Evolutionary conservation across 2,329 filamentous ascomycete species (phyloP), one percentile per base, ranked within the genome.

Genomic region (Botryotinia globosa): DNA sequence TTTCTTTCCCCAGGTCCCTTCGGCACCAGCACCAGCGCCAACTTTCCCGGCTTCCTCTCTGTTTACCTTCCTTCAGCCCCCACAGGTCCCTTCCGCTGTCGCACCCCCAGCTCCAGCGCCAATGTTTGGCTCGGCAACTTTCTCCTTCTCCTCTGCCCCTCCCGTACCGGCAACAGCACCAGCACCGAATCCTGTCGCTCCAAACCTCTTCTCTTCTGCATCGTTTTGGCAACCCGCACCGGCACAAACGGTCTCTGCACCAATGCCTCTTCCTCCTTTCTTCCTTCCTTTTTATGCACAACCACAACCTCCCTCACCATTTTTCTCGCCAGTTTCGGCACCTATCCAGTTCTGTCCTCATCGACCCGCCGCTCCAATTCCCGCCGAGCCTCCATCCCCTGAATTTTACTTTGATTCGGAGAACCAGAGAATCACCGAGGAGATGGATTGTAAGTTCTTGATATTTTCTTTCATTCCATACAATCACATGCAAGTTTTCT

Each of bases 401-500:
- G 10, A 22, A 16, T 4, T 48, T 29, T 2, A 34, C 9, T 34
- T 65, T 7, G 62, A 65, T 22, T 7, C 8, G 4, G 9, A 34
- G 14, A 34, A 65, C 42, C 42, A 65, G 42, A 22, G 42, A 34
- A 48, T 22, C 20, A 65, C 42, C 3, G 42, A 65, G 20, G 62
- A 65, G 18, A 65, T 65, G 62, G 62, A 65, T n/a, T 65, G 62
- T 65, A 65, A 65, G 62, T 48, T 32, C 59, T 14, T 42, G 20
- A 64, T 16, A 8, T 34, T 3, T 18, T 6, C 14, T 8, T 32
- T 14, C 2, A 5, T 48, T 2, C 3, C 10, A 34, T 4, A 18
- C 5, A 62, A 42, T 48, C 29, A 48, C 6, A 48, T 25, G 1
- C 22, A 61, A 10, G 6, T 65, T 32, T 5, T 10, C 8, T 48